A percentile compares a stretch with the other conserved stretches of the same genome.
phyloP scores from a whole-genome alignment of 768 basidiomycete genomes.

The Kwoniella bestiolae region DNA sequence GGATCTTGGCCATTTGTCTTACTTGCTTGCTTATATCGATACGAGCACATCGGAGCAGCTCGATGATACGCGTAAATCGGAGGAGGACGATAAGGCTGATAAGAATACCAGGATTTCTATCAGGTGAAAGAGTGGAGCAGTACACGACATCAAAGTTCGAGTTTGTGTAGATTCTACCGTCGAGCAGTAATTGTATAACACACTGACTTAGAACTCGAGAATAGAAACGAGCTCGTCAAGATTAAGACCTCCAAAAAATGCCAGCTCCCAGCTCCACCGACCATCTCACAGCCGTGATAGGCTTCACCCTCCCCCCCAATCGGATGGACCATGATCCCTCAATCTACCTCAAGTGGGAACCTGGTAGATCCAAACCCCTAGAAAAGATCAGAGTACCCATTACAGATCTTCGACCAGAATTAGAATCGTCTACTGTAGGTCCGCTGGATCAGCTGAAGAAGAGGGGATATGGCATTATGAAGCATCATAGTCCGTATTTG shows the following conservation, averaged over 20 bases:
- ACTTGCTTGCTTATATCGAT: no score
- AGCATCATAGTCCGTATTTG: slow-evolving; percentile 18
- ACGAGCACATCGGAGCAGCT: no score
- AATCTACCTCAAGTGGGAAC: slow-evolving; percentile 22
- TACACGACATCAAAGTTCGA: no score
- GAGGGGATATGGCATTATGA: slow-evolving; percentile 28
- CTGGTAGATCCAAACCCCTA: slow-evolving; percentile 13
- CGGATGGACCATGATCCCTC: slow-evolving; percentile 24
- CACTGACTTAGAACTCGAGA: no score
- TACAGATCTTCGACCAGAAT: slow-evolving; percentile 27
- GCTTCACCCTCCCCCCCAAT: slow-evolving; percentile 34
- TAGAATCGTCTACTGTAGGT: slow-evolving; percentile 6
- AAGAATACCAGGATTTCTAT: no score
- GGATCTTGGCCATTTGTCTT: no score
- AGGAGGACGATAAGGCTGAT: no score
- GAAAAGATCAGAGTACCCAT: slow-evolving; percentile 33
- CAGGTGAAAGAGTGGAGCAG: no score
- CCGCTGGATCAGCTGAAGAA: slow-evolving; percentile 27
- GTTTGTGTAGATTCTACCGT: no score
- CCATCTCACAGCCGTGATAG: slow-evolving; percentile 29
- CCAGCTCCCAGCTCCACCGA: slow-evolving; percentile 15
- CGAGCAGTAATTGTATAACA: no score
- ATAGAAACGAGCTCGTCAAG: neutral
- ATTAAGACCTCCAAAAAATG: slow-evolving; percentile 15
- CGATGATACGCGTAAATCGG: no score